Base-by-base conservation (phyloP, 2,329 filamentous ascomycete species). In the Fusarium euwallaceae region DNA sequence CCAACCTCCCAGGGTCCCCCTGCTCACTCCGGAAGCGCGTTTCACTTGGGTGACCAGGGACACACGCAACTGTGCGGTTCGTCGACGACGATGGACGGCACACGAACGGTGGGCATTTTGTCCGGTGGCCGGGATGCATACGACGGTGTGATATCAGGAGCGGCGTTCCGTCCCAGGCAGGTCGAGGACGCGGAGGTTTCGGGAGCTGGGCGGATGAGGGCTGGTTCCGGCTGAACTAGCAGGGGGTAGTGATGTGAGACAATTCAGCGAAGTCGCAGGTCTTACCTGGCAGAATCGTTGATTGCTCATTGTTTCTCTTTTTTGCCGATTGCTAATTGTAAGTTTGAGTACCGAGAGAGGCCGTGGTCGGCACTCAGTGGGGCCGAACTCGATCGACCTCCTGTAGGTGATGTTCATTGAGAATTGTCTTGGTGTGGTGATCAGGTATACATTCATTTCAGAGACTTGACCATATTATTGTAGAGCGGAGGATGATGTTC, bases 1-100 rank as follows among this genome's bases (percentile, higher is more conserved):
- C 77, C 67, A 71, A 14, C 61, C 64, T 56, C 56, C 75, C 76
- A 69, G 61, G 69, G 67, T 66, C 66, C 76, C 76, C 76, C 64
- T 78, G 76, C 58, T 61, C 41, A 37, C 29, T 43, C 69, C 48
- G 66, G 60, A 71, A 64, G 56, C 67, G 56, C 67, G 76, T 78
- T 78, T 78, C 75, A 78, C 56, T 27, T 67, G 48, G 37, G 55
- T 27, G 56, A 32, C 75, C 56, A 72, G 59, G 37, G 58, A 27
- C 27, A 27, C 45, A 32, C 22, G 39, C 55, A 63, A 63, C 56
- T 56, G 43, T 48, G 59, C 58, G 56, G 56, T 55, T 48, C 43
- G 43, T 48, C 43, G 43, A 16, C 36, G 8, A 16, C 36, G 8
- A 62, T 56, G 34, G 55, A 63, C 64, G 22, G 64, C 34, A 22